Percentiles rank a stretch among this genome's conserved stretches.
These are phyloP conservation scores for Aspergillus sclerotioniger DNA, from an alignment of 495 filamentous ascomycete genomes.

Conservation along the genomic window DNA sequence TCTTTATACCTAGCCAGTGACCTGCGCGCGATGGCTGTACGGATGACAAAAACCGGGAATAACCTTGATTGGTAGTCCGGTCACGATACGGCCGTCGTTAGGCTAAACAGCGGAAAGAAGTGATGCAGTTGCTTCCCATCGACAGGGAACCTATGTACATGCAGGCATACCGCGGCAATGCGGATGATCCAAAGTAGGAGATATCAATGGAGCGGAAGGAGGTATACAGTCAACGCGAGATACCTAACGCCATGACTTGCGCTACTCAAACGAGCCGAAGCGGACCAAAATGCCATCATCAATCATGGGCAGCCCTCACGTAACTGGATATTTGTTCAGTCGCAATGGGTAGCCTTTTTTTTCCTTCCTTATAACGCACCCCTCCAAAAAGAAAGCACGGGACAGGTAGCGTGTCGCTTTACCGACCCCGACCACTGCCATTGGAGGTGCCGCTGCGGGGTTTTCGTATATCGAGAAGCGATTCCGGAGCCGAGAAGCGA, in stretches of 20 bases:
- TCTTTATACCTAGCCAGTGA: background rate
- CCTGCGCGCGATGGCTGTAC: background rate
- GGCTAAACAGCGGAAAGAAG: background rate
- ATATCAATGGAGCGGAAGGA: conserved; percentile 9
- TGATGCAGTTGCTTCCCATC: background rate
- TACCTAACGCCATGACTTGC: conserved; percentile 15
- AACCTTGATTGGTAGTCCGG: background rate
- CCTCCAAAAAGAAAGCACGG: background rate
- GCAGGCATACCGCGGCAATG: conserved; percentile 2
- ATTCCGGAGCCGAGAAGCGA: background rate
- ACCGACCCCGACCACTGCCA: background rate
- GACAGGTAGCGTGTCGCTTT: background rate
- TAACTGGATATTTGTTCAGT: background rate
- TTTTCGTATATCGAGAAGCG: background rate
- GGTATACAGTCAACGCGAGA: conserved; percentile 12
- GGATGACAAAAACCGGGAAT: background rate
- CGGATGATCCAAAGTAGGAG: background rate
- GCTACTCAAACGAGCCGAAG: background rate
- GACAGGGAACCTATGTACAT: conserved; percentile 13
- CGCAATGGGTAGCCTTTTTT: background rate
- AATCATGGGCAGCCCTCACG: conserved; percentile 12
- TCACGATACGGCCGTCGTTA: background rate
- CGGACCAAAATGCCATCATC: conserved; percentile 5
- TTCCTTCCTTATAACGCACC: conserved; percentile 5
- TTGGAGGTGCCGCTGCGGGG: background rate